These are phyloP conservation scores for Zygosaccharomyces siamensis DNA, from an alignment of 805 yeast species.

Conservation along the genomic window DNA sequence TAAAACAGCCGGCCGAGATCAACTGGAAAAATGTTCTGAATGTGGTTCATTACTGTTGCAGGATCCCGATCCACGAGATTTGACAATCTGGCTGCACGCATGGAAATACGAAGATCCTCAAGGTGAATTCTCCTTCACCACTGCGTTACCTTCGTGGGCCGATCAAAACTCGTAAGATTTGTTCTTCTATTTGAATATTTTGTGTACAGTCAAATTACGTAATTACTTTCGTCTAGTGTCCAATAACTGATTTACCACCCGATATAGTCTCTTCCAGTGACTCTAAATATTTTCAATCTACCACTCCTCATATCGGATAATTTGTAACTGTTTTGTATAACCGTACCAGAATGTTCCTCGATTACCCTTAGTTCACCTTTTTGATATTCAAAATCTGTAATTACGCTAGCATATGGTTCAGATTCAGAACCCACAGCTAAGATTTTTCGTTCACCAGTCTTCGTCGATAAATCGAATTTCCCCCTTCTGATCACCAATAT, in stretches of 20 bases:
- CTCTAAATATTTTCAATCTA: slow-evolving; percentile 71
- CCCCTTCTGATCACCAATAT: slow-evolving; percentile 72
- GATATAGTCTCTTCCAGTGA: slow-evolving; percentile 64
- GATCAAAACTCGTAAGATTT: slow-evolving; percentile 1
- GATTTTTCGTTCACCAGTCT: slow-evolving; percentile 44
- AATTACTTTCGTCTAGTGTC: not conserved
- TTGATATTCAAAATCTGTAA: slow-evolving; percentile 66
- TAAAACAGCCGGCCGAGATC: slow-evolving; percentile 7
- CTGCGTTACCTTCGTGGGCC: slow-evolving; percentile 47
- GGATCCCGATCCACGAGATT: slow-evolving; percentile 25
- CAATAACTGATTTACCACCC: slow-evolving; percentile 50
- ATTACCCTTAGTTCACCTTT: slow-evolving; percentile 69
- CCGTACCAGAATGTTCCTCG: slow-evolving; percentile 50
- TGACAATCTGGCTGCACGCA: slow-evolving; percentile 34
- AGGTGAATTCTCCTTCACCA: slow-evolving; percentile 37
- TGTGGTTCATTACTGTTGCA: slow-evolving; percentile 25
- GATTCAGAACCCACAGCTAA: slow-evolving; percentile 55
- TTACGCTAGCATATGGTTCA: slow-evolving; percentile 52
- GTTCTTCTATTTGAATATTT: not conserved
- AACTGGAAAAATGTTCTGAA: slow-evolving; percentile 19
- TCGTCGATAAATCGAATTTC: slow-evolving; percentile 60
- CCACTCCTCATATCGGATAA: slow-evolving; percentile 75
- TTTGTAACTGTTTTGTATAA: slow-evolving; percentile 58
- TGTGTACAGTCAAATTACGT: not conserved
- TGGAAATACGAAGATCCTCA: slow-evolving; percentile 35